A percentile compares a stretch with the other conserved stretches of the same genome.
These are phyloP conservation scores for Blechomonas ayalai DNA, from an alignment of 208 protist genomes.

Conservation along the genomic window DNA sequence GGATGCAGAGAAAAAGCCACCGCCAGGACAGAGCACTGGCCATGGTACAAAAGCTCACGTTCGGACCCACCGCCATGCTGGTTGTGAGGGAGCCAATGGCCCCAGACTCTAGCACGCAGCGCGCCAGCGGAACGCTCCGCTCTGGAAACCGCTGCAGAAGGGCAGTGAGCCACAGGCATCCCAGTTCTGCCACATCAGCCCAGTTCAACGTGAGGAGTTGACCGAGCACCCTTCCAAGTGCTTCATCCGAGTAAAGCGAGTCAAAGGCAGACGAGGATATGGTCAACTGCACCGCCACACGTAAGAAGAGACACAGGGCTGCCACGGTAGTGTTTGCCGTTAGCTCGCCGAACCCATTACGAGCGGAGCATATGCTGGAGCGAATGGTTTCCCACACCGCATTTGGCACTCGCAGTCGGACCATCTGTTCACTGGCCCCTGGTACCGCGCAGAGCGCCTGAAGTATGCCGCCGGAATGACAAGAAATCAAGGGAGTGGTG, in stretches of 20 bases:
- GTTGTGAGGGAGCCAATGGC: background rate
- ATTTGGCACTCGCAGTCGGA: too few relatives aligned
- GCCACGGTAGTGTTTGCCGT: slow-evolving; percentile 9
- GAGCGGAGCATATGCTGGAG: too few relatives aligned
- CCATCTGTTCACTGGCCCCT: too few relatives aligned
- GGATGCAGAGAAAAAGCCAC: slow-evolving; percentile 37
- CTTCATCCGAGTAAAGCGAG: slow-evolving; percentile 7
- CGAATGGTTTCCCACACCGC: too few relatives aligned
- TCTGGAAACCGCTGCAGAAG: slow-evolving; percentile 1
- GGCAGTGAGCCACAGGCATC: slow-evolving; percentile 12
- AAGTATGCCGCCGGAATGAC: slow-evolving; percentile 7
- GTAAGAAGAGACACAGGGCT: slow-evolving; percentile 14
- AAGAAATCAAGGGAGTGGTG: slow-evolving; percentile 6
- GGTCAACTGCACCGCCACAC: slow-evolving; percentile 16
- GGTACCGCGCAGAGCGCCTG: slow-evolving; percentile 2
- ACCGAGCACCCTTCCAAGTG: slow-evolving; percentile 8
- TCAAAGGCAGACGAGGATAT: slow-evolving; percentile 14
- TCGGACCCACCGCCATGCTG: background rate
- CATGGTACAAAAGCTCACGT: slow-evolving; percentile 18
- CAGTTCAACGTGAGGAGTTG: slow-evolving; percentile 25
- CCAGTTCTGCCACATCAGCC: slow-evolving; percentile 29
- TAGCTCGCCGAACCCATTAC: background rate
- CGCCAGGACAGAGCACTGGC: slow-evolving; percentile 37
- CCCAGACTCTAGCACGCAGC: background rate
- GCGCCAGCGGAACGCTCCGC: background rate